Conservation (phyloP, 2,329 filamentous ascomycete species). For the Diaporthe capsici region DNA sequence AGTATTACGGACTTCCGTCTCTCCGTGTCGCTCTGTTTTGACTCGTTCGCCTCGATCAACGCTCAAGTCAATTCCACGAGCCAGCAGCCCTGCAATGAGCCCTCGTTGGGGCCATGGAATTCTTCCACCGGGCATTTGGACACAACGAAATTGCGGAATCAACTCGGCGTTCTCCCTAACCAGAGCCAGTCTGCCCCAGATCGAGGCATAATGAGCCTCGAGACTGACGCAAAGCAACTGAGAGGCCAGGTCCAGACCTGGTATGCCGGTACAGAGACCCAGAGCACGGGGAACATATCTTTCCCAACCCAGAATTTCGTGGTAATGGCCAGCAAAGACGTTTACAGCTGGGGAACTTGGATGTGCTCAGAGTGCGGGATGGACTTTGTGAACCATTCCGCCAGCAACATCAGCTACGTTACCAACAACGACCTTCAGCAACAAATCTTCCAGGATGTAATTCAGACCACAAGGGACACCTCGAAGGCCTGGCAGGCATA, state of each 20-base stretch:
- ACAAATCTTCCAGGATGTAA: background rate
- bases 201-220: background rate
- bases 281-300: background rate
- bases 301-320: background rate
- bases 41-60: background rate
- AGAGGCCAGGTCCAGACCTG: background rate
- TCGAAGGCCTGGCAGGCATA: conserved; percentile 1
- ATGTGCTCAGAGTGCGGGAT: background rate
- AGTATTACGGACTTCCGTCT: background rate
- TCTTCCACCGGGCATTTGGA: background rate
- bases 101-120: background rate
- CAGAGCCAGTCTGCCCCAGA: background rate
- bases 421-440: background rate
- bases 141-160: background rate
- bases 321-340: background rate
- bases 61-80: background rate
- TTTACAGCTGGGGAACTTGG: background rate
- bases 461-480: background rate
- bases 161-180: background rate
- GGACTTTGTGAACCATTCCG: background rate
- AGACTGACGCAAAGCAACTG: background rate
- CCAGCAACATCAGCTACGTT: background rate
- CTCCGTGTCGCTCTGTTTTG: background rate
- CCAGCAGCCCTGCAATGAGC: background rate
- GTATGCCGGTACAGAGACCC: background rate